A percentile compares a stretch with the other conserved stretches of the same genome.
phyloP scores from a whole-genome alignment of 441 rosid genomes.

The Adansonia madagascariensis region DNA sequence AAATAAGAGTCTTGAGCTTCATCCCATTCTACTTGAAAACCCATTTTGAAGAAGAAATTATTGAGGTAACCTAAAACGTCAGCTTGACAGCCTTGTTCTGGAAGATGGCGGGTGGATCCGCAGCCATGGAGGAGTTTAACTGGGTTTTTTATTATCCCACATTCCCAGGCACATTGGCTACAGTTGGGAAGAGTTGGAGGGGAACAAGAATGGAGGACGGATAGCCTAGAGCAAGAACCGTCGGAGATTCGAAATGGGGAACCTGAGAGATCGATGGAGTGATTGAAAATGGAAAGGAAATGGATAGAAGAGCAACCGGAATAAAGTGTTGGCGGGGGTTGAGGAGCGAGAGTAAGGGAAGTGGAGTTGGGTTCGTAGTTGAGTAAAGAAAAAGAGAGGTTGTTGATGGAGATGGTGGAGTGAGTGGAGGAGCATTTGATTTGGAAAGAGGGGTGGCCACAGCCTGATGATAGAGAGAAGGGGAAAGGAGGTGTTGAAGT shows the following conservation, averaged over 20 bases:
- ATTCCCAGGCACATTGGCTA: background rate
- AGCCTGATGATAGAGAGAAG: constrained; percentile 67
- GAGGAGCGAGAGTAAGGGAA: constrained; percentile 60
- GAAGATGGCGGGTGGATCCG: background rate
- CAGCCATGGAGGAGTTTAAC: background rate
- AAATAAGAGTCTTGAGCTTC: background rate
- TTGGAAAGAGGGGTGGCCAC: constrained; percentile 80
- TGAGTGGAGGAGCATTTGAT: constrained; percentile 62
- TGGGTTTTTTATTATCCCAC: background rate
- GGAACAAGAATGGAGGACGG: constrained; percentile 43
- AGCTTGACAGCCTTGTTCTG: background rate
- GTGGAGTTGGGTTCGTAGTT: constrained; percentile 53
- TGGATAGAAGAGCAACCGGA: constrained; percentile 39
- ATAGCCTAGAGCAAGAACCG: constrained; percentile 71
- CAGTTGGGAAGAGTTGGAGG: background rate
- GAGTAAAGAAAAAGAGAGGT: constrained; percentile 60
- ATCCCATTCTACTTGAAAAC: background rate
- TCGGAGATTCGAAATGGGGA: constrained; percentile 76
- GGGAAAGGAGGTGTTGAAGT: constrained; percentile 61
- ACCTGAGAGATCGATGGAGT: constrained; percentile 45
- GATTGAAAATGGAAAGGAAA: constrained; percentile 32
- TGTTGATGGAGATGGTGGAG: constrained; percentile 64
- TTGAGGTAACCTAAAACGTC: background rate
- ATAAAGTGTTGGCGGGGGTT: background rate
- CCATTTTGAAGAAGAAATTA: background rate